Conservation (phyloP, 2,329 filamentous ascomycete species). For the Exophiala phaeomuriformis region DNA sequence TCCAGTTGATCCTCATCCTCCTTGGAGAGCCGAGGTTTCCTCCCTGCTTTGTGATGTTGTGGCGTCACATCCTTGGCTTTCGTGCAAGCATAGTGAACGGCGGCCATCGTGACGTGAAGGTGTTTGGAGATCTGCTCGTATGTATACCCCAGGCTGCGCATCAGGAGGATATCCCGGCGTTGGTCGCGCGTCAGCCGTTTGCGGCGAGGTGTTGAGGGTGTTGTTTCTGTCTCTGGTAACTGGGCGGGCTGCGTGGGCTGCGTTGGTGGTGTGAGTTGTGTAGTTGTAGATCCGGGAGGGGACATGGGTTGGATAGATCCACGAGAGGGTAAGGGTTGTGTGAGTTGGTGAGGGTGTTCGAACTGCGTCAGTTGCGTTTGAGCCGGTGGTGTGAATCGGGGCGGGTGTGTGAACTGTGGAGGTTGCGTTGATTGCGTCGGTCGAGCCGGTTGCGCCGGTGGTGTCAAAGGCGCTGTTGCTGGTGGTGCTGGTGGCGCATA, state of each 20-base stretch:
- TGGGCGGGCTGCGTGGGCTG: neutral
- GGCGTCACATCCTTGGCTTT: slow-evolving; percentile 11
- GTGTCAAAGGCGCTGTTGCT: too few relatives aligned
- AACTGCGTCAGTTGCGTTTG: too few relatives aligned
- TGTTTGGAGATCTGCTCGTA: slow-evolving; percentile 21
- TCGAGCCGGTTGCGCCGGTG: too few relatives aligned
- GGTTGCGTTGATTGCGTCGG: too few relatives aligned
- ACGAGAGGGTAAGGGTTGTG: too few relatives aligned
- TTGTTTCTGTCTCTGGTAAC: neutral
- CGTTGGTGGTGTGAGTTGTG: neutral
- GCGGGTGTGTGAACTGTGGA: too few relatives aligned
- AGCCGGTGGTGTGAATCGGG: too few relatives aligned
- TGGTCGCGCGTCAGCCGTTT: slow-evolving; percentile 22
- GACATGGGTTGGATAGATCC: too few relatives aligned
- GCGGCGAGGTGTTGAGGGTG: neutral
- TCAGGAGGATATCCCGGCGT: slow-evolving; percentile 25
- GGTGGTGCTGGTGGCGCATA: too few relatives aligned
- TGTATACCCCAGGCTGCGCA: slow-evolving; percentile 22
- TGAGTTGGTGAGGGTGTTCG: too few relatives aligned
- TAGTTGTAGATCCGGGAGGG: neutral
- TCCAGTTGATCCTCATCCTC: neutral
- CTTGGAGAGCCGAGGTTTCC: neutral
- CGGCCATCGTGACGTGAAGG: slow-evolving; percentile 19
- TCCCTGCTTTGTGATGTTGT: slow-evolving; percentile 8
- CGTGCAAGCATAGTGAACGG: slow-evolving; percentile 24